Evolutionary conservation across 2,329 filamentous ascomycete genomes (phyloP).

Genomic region (Reticulascus tulasneorum): DNA sequence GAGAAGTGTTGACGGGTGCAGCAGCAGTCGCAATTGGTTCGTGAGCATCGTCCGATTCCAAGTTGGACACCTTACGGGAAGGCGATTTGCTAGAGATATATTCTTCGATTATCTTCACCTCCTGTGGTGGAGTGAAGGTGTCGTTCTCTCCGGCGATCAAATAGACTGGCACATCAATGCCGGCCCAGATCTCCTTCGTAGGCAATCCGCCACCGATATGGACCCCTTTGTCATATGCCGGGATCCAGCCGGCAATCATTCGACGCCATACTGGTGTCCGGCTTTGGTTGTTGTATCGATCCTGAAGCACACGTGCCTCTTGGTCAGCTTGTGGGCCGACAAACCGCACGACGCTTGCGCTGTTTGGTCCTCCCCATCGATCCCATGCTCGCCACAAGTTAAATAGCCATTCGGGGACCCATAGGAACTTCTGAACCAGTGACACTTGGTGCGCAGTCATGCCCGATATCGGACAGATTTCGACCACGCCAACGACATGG

Average conservation of each 20-base stretch:
- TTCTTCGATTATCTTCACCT: slow-evolving; percentile 63
- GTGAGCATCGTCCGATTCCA: slow-evolving; percentile 15
- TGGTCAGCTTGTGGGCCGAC: slow-evolving; percentile 63
- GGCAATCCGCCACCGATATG: slow-evolving; percentile 64
- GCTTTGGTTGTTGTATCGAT: slow-evolving; percentile 78
- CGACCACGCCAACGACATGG: slow-evolving; percentile 71
- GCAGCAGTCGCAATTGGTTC: slow-evolving; percentile 43
- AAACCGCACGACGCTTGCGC: slow-evolving; percentile 74
- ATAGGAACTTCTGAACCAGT: slow-evolving; percentile 54
- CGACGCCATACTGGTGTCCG: slow-evolving; percentile 77
- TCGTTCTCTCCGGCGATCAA: slow-evolving; percentile 78
- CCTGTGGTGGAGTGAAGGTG: slow-evolving; percentile 65
- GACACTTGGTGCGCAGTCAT: slow-evolving; percentile 38
- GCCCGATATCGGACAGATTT: slow-evolving; percentile 72
- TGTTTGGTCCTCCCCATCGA: slow-evolving; percentile 70
- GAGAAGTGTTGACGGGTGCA: slow-evolving; percentile 39
- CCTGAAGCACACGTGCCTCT: slow-evolving; percentile 63
- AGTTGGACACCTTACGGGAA: too few relatives aligned
- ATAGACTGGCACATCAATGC: slow-evolving; percentile 69
- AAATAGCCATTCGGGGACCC: slow-evolving; percentile 69
- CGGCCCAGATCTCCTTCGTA: slow-evolving; percentile 66
- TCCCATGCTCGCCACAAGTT: slow-evolving; percentile 76
- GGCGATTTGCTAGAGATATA: slow-evolving; percentile 7
- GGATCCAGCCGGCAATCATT: slow-evolving; percentile 71
- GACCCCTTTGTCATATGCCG: slow-evolving; percentile 50